phyloP scores from a whole-genome alignment of 1,139 yeast species.

The Lodderomyces orthopsilosis region DNA sequence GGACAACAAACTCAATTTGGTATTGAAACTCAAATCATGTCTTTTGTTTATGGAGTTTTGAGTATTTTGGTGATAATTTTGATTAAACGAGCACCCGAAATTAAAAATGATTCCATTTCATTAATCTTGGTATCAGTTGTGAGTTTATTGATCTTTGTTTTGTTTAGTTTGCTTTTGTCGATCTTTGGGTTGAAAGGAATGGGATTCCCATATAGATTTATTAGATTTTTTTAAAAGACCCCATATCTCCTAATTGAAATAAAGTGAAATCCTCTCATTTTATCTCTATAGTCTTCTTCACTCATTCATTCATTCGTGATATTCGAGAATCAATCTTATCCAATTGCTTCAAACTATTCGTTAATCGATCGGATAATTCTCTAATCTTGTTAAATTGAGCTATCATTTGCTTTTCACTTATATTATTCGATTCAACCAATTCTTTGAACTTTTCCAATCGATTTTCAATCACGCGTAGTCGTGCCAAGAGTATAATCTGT shows the following conservation, averaged over 20 bases:
- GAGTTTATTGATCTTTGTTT: conserved; percentile 40
- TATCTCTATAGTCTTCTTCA: no score
- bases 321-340: conserved; percentile 32
- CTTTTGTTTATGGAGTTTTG: conserved; percentile 59
- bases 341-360: conserved; percentile 27
- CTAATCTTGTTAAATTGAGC: conserved; percentile 31
- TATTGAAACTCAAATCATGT: conserved; percentile 74
- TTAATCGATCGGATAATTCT: conserved; percentile 34
- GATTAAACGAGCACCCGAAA: conserved; percentile 46
- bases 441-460: conserved; percentile 27
- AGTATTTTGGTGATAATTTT: conserved; percentile 49
- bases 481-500: conserved; percentile 50
- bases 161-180: conserved; percentile 53
- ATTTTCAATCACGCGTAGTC: conserved; percentile 44
- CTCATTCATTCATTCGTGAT: neutral
- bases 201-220: conserved; percentile 59
- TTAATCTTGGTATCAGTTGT: conserved; percentile 43
- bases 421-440: conserved; percentile 15
- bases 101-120: conserved; percentile 41
- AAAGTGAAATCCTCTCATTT: neutral
- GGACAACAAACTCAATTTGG: conserved; percentile 79
- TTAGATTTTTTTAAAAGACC: conserved; percentile 24
- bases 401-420: conserved; percentile 23
- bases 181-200: conserved; percentile 57
- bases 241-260: no score